phyloP scores from a whole-genome alignment of 2,329 filamentous ascomycete species.

The Aspergillus clavatus region DNA sequence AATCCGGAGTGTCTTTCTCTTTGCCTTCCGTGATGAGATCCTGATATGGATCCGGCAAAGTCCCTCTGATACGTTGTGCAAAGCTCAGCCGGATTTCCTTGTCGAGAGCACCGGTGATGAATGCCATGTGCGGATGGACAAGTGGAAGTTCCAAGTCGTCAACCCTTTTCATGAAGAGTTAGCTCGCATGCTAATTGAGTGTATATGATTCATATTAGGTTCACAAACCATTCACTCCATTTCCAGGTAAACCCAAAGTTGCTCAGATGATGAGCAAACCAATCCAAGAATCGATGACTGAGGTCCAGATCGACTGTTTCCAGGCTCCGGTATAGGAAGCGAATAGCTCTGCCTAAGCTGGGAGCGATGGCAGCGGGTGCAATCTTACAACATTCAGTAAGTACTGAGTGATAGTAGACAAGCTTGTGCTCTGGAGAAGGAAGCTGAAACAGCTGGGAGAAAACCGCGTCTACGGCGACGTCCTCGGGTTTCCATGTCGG shows the following conservation, averaged over 20 bases:
- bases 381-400: conserved; percentile 94
- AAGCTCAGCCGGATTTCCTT: conserved; percentile 97
- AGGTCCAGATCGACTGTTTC: conserved; percentile 84
- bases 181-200: conserved; percentile 7
- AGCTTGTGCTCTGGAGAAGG: conserved; percentile 86
- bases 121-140: conserved; percentile 83
- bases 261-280: conserved; percentile 96
- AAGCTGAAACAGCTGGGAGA: conserved; percentile 87
- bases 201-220: not conserved
- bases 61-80: conserved; percentile 91
- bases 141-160: conserved; percentile 74
- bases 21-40: conserved; percentile 76
- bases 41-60: conserved; percentile 78
- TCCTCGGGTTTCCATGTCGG: conserved; percentile 97
- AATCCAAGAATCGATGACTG: conserved; percentile 82
- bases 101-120: conserved; percentile 84
- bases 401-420: conserved; percentile 91
- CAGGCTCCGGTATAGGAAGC: conserved; percentile 79
- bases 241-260: conserved; percentile 99
- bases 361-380: conserved; percentile 95
- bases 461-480: conserved; percentile 93
- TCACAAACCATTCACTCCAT: conserved; percentile 82
- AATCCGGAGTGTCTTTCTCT: conserved; percentile 92
- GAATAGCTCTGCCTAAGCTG: conserved; percentile 85
- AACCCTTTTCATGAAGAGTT: conserved; percentile 46